phyloP scores from a whole-genome alignment of 2,329 filamentous ascomycete species.

The Nemania sp. region DNA sequence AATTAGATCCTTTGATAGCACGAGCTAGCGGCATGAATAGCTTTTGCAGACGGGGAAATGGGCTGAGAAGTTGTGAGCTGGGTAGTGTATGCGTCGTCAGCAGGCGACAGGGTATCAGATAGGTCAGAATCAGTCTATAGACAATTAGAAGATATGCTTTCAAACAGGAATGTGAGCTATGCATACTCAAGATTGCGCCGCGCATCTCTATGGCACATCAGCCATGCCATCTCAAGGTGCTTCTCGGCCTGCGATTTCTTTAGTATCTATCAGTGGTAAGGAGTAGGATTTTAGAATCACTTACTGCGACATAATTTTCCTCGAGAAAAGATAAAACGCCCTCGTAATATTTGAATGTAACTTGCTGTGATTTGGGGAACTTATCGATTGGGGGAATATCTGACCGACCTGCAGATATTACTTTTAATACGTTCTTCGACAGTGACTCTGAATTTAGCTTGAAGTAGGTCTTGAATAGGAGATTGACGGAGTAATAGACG shows the following conservation, averaged over 20 bases:
- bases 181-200: conserved; percentile 78
- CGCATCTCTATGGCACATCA: conserved; percentile 74
- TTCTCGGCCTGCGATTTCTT: conserved; percentile 66
- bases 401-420: conserved; percentile 72
- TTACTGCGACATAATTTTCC: conserved; percentile 82
- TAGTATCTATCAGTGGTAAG: conserved; percentile 6
- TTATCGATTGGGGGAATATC: conserved; percentile 80
- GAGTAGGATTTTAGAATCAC: conserved; percentile 24
- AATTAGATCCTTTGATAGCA: conserved; percentile 81
- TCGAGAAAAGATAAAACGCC: conserved; percentile 93
- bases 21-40: conserved; percentile 77
- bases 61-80: conserved; percentile 68
- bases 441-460: conserved; percentile 88
- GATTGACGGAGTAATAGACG: conserved; percentile 90
- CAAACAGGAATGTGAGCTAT: conserved; percentile 21
- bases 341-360: conserved; percentile 95
- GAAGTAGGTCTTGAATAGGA: conserved; percentile 98
- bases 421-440: conserved; percentile 86
- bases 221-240: conserved; percentile 78
- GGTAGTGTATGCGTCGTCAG: conserved; percentile 87
- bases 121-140: conserved; percentile 81
- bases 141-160: conserved; percentile 25
- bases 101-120: conserved; percentile 90
- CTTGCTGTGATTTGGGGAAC: conserved; percentile 87
- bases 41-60: conserved; percentile 73